These are phyloP conservation scores for Nicotiana obtusifolia DNA, from an alignment of 257 asterid genomes.

Conservation along the genomic window DNA sequence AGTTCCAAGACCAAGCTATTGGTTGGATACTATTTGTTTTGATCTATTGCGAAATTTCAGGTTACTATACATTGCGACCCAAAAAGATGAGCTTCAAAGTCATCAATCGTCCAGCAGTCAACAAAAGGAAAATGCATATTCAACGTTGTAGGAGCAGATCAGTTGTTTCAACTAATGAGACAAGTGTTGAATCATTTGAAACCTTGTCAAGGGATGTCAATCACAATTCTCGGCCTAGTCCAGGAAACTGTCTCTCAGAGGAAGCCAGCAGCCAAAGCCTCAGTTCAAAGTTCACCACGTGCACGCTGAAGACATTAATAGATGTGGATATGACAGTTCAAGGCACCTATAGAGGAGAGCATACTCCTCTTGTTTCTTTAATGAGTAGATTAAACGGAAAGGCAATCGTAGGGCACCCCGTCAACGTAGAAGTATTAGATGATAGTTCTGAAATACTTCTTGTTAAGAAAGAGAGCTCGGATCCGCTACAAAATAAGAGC, in stretches of 20 bases:
- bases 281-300: background rate
- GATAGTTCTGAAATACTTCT: slow-evolving; percentile 15
- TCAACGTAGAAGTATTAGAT: slow-evolving; percentile 33
- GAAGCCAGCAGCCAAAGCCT: slow-evolving; percentile 1
- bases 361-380: slow-evolving; percentile 48
- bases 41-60: no score
- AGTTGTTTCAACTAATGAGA: slow-evolving; percentile 11
- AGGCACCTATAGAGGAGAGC: slow-evolving; percentile 26
- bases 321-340: slow-evolving; percentile 47
- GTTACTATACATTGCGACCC: background rate
- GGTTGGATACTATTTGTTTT: no score
- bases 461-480: slow-evolving; percentile 4
- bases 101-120: slow-evolving; percentile 15
- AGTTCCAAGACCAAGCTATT: background rate
- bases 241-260: slow-evolving; percentile 6
- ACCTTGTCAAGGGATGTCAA: slow-evolving; percentile 11
- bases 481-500: background rate
- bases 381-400: slow-evolving; percentile 35
- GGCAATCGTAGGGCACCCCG: slow-evolving; percentile 53
- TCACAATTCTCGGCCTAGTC: slow-evolving; percentile 5
- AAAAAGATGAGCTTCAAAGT: background rate
- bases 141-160: background rate
- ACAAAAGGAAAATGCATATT: slow-evolving; percentile 9
- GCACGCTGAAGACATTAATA: slow-evolving; percentile 13
- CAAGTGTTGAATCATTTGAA: slow-evolving; percentile 15